Percentiles rank a stretch among this genome's conserved stretches.
Evolutionary conservation across 2,329 filamentous ascomycete genomes (phyloP).

Genomic region (Ilyonectria mors-panacis): DNA sequence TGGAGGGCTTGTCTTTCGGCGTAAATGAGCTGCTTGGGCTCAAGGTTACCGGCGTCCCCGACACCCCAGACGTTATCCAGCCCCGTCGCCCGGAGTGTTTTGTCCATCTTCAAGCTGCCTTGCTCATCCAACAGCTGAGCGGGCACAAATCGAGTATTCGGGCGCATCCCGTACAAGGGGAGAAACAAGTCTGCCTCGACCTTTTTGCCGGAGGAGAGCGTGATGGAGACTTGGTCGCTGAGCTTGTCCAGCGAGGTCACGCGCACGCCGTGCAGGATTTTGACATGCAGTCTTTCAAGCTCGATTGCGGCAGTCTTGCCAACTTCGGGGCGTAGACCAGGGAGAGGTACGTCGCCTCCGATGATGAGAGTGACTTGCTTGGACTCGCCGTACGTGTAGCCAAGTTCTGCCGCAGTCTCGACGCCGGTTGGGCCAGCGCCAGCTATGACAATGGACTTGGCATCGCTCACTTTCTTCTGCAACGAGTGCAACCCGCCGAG

Average conservation of each 20-base stretch:
- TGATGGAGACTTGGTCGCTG: neutral
- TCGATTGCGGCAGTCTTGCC: neutral
- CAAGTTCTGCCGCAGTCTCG: slow-evolving; percentile 1
- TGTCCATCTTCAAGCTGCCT: slow-evolving; percentile 1
- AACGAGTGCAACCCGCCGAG: neutral
- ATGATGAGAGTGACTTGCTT: slow-evolving; percentile 1
- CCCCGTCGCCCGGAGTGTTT: neutral
- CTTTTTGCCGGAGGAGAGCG: neutral
- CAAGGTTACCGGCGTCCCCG: slow-evolving; percentile 10
- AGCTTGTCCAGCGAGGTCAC: neutral
- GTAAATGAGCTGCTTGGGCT: slow-evolving; percentile 19
- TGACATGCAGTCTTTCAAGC: neutral
- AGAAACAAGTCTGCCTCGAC: neutral
- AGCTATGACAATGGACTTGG: slow-evolving; percentile 3
- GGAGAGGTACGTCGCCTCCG: neutral
- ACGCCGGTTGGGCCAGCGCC: neutral
- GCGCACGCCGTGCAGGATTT: neutral
- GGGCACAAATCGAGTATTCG: neutral
- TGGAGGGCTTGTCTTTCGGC: slow-evolving; percentile 13
- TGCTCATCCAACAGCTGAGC: slow-evolving; percentile 1
- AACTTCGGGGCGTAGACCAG: neutral
- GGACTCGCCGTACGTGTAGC: neutral
- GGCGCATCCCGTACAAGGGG: slow-evolving; percentile 1
- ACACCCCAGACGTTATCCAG: slow-evolving; percentile 13
- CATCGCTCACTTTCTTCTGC: neutral